Conservation (phyloP, 78 protist species). For the Corallochytrium limacisporum region DNA sequence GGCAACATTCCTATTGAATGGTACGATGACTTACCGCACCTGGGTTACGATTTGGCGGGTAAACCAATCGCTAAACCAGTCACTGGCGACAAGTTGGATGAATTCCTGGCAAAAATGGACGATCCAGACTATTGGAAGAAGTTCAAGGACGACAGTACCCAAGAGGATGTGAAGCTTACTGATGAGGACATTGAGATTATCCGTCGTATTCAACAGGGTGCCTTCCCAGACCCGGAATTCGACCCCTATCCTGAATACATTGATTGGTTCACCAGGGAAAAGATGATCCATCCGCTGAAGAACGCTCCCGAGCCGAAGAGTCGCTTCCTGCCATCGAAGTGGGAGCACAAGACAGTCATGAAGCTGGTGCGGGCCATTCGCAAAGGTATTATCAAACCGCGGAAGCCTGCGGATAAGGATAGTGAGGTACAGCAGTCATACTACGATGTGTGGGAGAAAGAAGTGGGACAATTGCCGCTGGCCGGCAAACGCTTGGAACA, state of each 20-base stretch:
- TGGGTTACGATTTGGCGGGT: constrained; percentile 90
- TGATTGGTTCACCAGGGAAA: constrained; percentile 5
- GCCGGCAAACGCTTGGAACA: too few species aligned
- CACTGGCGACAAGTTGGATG: constrained; percentile 52
- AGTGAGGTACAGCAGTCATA: too few species aligned
- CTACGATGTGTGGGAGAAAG: constrained; percentile 42
- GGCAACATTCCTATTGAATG: constrained; percentile 87
- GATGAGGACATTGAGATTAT: constrained; percentile 60
- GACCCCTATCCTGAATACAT: constrained; percentile 9
- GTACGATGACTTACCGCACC: constrained; percentile 86
- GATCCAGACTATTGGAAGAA: constrained; percentile 45
- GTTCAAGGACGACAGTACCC: constrained; percentile 60
- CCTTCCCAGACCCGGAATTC: background rate
- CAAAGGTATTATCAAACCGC: constrained; percentile 9
- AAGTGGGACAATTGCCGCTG: constrained; percentile 1
- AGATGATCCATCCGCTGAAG: constrained; percentile 32
- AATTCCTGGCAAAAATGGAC: constrained; percentile 33
- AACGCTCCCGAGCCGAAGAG: constrained; percentile 57
- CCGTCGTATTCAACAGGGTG: constrained; percentile 38
- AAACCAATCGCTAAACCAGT: constrained; percentile 45
- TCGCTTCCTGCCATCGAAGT: constrained; percentile 52
- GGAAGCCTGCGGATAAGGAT: background rate
- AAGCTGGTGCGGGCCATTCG: constrained; percentile 42
- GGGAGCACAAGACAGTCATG: constrained; percentile 47
- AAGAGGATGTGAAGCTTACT: constrained; percentile 41